Conservation (phyloP, 192 early-diverging fungal species). For the Borealophlyctis nickersoniae region DNA sequence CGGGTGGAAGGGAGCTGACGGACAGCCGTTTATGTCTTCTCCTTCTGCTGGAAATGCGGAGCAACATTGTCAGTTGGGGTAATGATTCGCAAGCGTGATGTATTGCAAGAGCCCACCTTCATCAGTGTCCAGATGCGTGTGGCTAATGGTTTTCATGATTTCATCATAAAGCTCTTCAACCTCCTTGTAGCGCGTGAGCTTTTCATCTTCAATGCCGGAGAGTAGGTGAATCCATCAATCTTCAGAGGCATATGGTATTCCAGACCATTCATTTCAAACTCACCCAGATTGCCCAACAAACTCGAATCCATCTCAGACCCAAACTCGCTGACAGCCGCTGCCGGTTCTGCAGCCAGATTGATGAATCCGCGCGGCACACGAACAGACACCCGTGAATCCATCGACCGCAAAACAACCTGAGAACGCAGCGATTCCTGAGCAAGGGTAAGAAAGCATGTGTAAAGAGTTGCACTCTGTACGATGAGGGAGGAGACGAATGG, state of each 20-base stretch:
- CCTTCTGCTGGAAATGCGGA: too few relatives aligned
- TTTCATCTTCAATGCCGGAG: constrained; percentile 36
- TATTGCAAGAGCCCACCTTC: constrained; percentile 31
- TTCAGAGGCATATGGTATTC: too few relatives aligned
- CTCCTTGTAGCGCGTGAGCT: constrained; percentile 51
- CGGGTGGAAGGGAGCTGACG: constrained; percentile 43
- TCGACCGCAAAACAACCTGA: constrained; percentile 17
- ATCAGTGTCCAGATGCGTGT: constrained; percentile 41
- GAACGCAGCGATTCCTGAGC: not conserved
- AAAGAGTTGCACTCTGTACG: too few relatives aligned
- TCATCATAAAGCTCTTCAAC: constrained; percentile 58
- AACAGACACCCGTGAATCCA: constrained; percentile 36
- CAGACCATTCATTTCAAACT: not conserved
- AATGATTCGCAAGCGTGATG: not conserved
- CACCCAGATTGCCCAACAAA: constrained; percentile 27
- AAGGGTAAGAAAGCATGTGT: too few relatives aligned
- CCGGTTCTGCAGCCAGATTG: constrained; percentile 39
- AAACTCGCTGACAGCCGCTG: constrained; percentile 39
- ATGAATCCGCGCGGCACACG: constrained; percentile 48
- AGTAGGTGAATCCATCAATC: not conserved
- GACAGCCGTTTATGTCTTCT: constrained; percentile 30
- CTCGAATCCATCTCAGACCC: constrained; percentile 22
- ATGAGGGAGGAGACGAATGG: not conserved
- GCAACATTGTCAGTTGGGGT: not conserved
- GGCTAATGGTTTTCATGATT: constrained; percentile 49